Evolutionary conservation across 2,329 filamentous ascomycete genomes (phyloP), one percentile per base, ranked within the genome.

Genomic region (Davidsoniella virescens): DNA sequence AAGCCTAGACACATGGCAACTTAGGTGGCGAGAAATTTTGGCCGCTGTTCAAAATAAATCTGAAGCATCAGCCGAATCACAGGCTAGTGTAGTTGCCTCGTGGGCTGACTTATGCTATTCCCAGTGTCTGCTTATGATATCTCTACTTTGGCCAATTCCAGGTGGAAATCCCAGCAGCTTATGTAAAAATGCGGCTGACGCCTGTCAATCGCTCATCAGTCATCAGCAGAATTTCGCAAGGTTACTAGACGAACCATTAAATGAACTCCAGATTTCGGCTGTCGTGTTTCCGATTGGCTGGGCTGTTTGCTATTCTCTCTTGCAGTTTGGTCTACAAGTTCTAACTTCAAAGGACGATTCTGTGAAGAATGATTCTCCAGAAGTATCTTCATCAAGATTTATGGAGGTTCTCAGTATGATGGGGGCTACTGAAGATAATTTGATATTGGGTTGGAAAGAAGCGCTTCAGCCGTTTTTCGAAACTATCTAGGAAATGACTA

Each of bases 1-100:
- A 14, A 38, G 16, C 37, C 33, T 51, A 14, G 49, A 51, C 36
- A 44, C 46, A 16, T 49, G 47, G 47, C 38, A 43, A 10, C 38
- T 44, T 20, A 23, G 26, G 16, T 49, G 47, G 47, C 26, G 25
- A 36, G 47, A 44, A 29, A 18, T 42, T 3, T 10, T 36, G 5
- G 23, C 23, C 23, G 23, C 47, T 14, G 14, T 49, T 12, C 47
- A 20, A 4, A 20, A 20, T 20, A 20, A 20, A 4, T 4, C 20
- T 2, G 20, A 20, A 20, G 3, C 3, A 4, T 20, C 20, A 20
- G 20, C 23, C 4, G 33, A 23, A 6, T 10, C n/a, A 1, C 43
- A 38, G 12, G 38, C 38, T 6, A 33, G 17, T 12, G 20, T 23
- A 1, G 23, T 49, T 2, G 40, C 39, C 6, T 38, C 47, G 5